These are phyloP conservation scores for Eutrema salsugineum DNA, from an alignment of 441 rosid genomes.

Conservation along the genomic window DNA sequence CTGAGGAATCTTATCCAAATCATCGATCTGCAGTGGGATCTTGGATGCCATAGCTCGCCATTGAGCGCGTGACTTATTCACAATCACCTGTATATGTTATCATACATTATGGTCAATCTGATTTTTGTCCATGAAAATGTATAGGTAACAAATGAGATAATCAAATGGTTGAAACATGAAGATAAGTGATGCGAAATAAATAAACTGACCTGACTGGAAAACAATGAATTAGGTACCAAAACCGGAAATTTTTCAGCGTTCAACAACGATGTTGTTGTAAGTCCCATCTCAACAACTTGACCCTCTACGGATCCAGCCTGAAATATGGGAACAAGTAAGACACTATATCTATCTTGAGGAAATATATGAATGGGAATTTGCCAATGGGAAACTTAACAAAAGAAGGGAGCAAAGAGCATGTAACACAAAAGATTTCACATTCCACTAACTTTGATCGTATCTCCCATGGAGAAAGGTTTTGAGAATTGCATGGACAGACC, in stretches of 20 bases:
- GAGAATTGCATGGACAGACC: conserved; percentile 89
- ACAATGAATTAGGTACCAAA: conserved; percentile 84
- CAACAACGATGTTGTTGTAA: conserved; percentile 70
- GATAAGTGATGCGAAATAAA: not conserved
- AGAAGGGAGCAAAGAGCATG: not conserved
- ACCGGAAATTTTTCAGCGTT: conserved; percentile 81
- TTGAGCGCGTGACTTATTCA: conserved; percentile 82
- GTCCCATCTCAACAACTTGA: conserved; percentile 92
- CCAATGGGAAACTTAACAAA: not conserved
- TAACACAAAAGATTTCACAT: not conserved
- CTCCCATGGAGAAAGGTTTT: conserved; percentile 88
- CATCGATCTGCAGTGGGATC: conserved; percentile 64
- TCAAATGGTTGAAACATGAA: not conserved
- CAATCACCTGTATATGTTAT: conserved; percentile 53
- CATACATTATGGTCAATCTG: not conserved
- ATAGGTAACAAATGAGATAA: not conserved
- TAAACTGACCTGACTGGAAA: conserved; percentile 80
- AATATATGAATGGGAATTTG: not conserved
- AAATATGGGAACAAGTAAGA: conserved; percentile 5
- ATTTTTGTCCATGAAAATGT: not conserved
- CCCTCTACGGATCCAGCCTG: conserved; percentile 94
- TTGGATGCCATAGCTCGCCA: conserved; percentile 63
- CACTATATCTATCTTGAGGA: not conserved
- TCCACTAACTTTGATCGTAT: conserved; percentile 76
- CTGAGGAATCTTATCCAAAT: conserved; percentile 62